Evolutionary conservation across 1,284 basidiomycete genomes (phyloP), one percentile per base, ranked within the genome.

Genomic region (Cryptococcus sp.): DNA sequence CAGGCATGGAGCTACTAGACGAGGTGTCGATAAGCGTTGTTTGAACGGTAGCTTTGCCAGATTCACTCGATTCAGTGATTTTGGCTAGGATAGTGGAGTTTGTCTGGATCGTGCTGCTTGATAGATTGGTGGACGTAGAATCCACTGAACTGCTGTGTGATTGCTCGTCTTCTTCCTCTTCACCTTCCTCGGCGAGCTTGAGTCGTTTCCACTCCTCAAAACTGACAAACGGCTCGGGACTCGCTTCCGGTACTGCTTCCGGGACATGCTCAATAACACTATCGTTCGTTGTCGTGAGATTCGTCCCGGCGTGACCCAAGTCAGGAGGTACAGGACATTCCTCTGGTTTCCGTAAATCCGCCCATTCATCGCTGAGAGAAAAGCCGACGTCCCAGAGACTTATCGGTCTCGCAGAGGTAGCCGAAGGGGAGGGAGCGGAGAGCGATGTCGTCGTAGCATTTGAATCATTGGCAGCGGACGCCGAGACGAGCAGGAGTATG

Each of bases 141-240:
- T 15, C 25, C 15, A 26, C 23, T 45, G 23, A n/a, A 17, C 11
- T 40, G 34, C 15, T 46, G n/a, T 34, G 26, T 37, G 37, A 17
- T 17, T 50, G 41, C 48, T 51, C 80, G 78, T 38, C 65, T 61
- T 46, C 56, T 52, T 73, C 59, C 26, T 75, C 78, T 13, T 46
- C 58, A 0, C 62, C 63, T 20, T 72, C 65, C 48, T 72, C 63
- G 17, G 80, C 77, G 40, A 81, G 67, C 55, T 86, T 86, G 57
- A 84, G 87, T 46, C 84, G 83, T 75, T 93, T 93, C 92, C 91
- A 94, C 61, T 94, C 91, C 68, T 93, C 89, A 69, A 95, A 95
- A 0, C 88, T 88, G 22, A 92, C 83, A 29, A 93, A 80, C 25
- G 52, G 29, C 22, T 63, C 61, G 7, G 48, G 39, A 0, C 38